Base-by-base conservation (phyloP, 257 asterid genomes). In the Plantago ovata region DNA sequence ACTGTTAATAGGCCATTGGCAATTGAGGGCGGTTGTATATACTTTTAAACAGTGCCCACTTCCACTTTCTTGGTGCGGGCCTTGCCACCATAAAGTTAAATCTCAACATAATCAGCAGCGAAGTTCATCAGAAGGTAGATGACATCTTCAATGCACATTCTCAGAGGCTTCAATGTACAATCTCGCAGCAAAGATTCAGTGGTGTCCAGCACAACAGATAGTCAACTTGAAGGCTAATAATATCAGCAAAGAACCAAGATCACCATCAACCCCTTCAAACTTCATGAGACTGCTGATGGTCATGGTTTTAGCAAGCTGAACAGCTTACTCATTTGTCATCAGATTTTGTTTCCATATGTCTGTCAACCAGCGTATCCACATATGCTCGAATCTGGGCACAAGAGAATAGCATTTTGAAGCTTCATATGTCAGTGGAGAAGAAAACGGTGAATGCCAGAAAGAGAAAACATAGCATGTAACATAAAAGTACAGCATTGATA, bases 291-390 rank as follows among this genome's bases (percentile, higher is more conserved):
- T 62, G 72, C 51, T 53, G 14, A 54, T 4, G 74, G 48, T 58
- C 47, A 48, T 36, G 57, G 57, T 38, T 62, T 56, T 28, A n/a
- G 52, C 57, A 61, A 68, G 58, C 36, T 58, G 59, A 65, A 59
- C 63, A 60, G 53, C 60, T 70, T 60, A 60, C 83, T 38, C 79
- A 75, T 73, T 79, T 89, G 54, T 74, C 77, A 62, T 73, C 81
- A 46, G 83, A 75, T 77, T 82, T 86, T 71, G 10, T 55, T 62
- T 78, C 74, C 87, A 89, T 78, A 75, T 81, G 92, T 73, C 94
- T 82, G 54, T 93, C 99, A 58, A 93, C 84, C 81, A 93, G 74
- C 79, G 40, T 73, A 81, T 93, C 99, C 75, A 93, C 99, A 15
- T 89, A 93, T 44, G 90, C 95, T 64, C 99, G 95, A 54, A 93